Conservation (phyloP, 495 filamentous ascomycete genomes). For the Penicillium crystallinum region DNA sequence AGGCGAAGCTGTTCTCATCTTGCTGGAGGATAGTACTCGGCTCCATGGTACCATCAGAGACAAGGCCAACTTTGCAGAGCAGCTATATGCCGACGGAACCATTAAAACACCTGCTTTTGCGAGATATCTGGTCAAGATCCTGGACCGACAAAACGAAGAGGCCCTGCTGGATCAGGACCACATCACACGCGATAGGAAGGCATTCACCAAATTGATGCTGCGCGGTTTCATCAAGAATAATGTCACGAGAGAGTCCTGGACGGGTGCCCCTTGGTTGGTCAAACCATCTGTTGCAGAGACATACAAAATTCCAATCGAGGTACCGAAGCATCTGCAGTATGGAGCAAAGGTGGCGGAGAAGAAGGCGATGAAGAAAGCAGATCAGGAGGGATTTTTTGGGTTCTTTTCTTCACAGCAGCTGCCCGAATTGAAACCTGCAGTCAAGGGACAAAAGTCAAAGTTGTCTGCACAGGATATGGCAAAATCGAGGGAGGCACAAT, state of each 20-base stretch:
- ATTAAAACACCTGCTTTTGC: constrained; percentile 61
- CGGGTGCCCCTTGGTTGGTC: constrained; percentile 90
- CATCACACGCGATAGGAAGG: constrained; percentile 80
- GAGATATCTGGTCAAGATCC: constrained; percentile 73
- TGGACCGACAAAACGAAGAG: constrained; percentile 65
- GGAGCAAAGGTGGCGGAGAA: constrained; percentile 73
- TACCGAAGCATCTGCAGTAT: constrained; percentile 78
- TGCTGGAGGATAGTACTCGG: constrained; percentile 63
- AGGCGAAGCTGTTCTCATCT: constrained; percentile 76
- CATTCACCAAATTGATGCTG: constrained; percentile 92
- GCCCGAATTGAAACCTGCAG: constrained; percentile 74
- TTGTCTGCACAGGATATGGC: constrained; percentile 39
- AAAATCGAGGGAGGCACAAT: constrained; percentile 44
- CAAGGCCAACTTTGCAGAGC: constrained; percentile 71
- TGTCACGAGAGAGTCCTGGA: constrained; percentile 86
- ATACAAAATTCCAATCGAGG: constrained; percentile 76
- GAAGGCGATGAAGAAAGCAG: constrained; percentile 68
- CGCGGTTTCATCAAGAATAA: constrained; percentile 94
- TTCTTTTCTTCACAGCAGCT: constrained; percentile 54
- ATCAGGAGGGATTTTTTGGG: constrained; percentile 49
- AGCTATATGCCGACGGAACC: constrained; percentile 58
- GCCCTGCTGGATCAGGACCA: constrained; percentile 74
- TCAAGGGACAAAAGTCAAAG: constrained; percentile 72
- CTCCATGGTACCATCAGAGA: constrained; percentile 76
- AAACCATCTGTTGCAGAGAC: constrained; percentile 78